phyloP scores from a whole-genome alignment of 2,329 filamentous ascomycete species.

The Hypocreales sp. region DNA sequence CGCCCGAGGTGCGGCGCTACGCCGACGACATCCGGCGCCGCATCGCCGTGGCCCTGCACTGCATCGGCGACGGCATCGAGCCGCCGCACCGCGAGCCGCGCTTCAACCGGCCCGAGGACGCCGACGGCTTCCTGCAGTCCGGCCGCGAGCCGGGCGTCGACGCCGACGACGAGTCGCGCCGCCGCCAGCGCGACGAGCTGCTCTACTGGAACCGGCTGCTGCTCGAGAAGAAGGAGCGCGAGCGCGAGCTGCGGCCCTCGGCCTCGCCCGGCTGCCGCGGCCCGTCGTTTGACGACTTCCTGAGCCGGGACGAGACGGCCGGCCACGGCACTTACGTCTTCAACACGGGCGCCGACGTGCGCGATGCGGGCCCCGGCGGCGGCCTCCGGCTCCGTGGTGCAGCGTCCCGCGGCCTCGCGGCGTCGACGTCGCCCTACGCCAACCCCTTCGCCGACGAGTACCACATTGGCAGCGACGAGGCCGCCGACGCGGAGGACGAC shows the following conservation, averaged over 20 bases:
- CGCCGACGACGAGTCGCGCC: constrained; percentile 45
- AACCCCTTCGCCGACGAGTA: constrained; percentile 47
- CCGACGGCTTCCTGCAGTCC: constrained; percentile 44
- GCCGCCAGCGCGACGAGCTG: constrained; percentile 47
- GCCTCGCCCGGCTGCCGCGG: constrained; percentile 8
- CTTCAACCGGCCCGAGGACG: constrained; percentile 52
- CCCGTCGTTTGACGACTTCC: constrained; percentile 43
- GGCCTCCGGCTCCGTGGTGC: constrained; percentile 33
- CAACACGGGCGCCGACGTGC: constrained; percentile 36
- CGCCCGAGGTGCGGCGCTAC: constrained; percentile 45
- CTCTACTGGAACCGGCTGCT: constrained; percentile 49
- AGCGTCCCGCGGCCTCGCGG: constrained; percentile 26
- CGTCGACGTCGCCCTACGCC: constrained; percentile 25
- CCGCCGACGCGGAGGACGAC: constrained; percentile 22
- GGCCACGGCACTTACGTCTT: constrained; percentile 41
- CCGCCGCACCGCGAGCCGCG: constrained; percentile 33
- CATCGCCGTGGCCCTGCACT: constrained; percentile 43
- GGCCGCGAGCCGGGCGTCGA: constrained; percentile 36
- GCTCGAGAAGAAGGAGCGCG: constrained; percentile 28
- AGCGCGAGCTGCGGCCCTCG: constrained; percentile 3
- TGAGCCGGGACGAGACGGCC: constrained; percentile 31
- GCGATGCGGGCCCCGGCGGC: constrained; percentile 23
- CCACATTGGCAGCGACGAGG: constrained; percentile 33
- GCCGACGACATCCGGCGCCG: constrained; percentile 45
- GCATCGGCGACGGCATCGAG: constrained; percentile 40